phyloP scores from a whole-genome alignment of 2,329 filamentous ascomycete genomes.

The Phialophora verrucosa region DNA sequence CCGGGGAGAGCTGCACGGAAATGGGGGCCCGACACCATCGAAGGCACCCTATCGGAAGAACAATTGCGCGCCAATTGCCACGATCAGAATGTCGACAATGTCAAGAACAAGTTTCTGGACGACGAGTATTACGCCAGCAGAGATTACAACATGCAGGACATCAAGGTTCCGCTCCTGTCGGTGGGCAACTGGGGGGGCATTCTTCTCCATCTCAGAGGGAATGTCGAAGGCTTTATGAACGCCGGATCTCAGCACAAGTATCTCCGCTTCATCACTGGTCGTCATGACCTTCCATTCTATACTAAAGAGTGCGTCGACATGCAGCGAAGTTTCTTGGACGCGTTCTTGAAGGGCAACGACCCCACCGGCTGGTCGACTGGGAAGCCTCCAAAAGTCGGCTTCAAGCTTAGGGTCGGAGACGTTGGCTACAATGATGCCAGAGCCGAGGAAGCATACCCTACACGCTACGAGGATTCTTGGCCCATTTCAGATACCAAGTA shows the following conservation, averaged over 20 bases:
- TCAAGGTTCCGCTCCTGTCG: conserved; percentile 69
- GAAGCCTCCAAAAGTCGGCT: conserved; percentile 58
- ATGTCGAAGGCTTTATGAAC: conserved; percentile 66
- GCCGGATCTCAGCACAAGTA: conserved; percentile 72
- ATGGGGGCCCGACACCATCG: conserved; percentile 57
- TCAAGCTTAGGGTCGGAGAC: conserved; percentile 69
- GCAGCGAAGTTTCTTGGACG: conserved; percentile 71
- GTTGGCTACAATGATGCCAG: conserved; percentile 69
- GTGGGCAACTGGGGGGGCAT: conserved; percentile 77
- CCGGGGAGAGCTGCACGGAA: conserved; percentile 57
- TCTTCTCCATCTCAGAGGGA: conserved; percentile 70
- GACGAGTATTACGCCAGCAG: conserved; percentile 68
- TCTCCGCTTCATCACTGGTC: conserved; percentile 70
- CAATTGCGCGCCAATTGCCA: conserved; percentile 47
- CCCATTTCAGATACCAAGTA: conserved; percentile 70
- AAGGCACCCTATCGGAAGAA: conserved; percentile 47
- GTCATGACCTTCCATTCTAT: conserved; percentile 75
- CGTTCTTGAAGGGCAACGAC: conserved; percentile 73
- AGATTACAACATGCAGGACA: conserved; percentile 69
- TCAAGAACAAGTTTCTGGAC: conserved; percentile 63
- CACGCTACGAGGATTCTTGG: conserved; percentile 67
- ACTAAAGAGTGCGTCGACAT: conserved; percentile 71
- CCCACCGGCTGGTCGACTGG: conserved; percentile 50
- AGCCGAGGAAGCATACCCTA: conserved; percentile 61
- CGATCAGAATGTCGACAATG: conserved; percentile 55